Evolutionary conservation across 202 grass and related monocot species (phyloP).

Genomic region (Musa balbisiana): DNA sequence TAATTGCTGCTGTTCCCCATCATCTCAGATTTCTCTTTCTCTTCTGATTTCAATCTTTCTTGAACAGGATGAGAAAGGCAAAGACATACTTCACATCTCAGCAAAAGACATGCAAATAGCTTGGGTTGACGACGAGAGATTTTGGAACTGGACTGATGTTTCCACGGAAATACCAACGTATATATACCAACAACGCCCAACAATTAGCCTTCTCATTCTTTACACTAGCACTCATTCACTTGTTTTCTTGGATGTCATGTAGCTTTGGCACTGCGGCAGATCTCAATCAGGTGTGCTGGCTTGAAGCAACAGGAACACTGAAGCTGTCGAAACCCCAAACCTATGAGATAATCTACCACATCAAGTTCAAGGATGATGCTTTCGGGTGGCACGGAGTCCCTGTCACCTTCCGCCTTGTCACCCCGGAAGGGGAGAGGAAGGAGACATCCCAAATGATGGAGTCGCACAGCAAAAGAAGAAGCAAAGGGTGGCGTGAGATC

Average conservation of each 20-base stretch:
- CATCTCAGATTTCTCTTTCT: too few species aligned
- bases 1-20: too few species aligned
- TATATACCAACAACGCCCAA: neutral
- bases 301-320: neutral
- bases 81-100: neutral
- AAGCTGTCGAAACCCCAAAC: neutral
- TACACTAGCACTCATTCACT: neutral
- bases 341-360: neutral
- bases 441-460: neutral
- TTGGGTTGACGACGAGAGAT: neutral
- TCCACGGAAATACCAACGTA: neutral
- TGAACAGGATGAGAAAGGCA: neutral
- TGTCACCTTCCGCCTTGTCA: neutral
- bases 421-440: neutral
- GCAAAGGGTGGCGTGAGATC: neutral
- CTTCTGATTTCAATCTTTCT: too few species aligned
- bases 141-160: neutral
- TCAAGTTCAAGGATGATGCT: neutral
- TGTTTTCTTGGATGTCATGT: neutral
- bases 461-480: neutral
- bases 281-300: neutral
- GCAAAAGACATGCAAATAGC: neutral
- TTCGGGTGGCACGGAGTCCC: neutral
- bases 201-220: neutral
- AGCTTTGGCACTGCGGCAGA: neutral